Evolutionary conservation across 257 asterid genomes (phyloP).

Genomic region (Solanum tarijense): DNA sequence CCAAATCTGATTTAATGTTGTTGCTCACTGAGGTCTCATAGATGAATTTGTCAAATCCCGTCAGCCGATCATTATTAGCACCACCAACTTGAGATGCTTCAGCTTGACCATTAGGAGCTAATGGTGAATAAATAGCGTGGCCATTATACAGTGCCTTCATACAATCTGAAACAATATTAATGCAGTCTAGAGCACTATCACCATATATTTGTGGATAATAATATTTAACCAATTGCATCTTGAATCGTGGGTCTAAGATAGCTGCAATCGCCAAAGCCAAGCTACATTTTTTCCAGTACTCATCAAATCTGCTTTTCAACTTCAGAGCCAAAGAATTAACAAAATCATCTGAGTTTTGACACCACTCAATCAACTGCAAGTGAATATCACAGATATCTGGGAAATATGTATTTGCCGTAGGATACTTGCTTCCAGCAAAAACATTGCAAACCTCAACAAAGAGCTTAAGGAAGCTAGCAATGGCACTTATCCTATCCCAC

Average conservation of each 20-base stretch:
- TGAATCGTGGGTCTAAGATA: conserved; percentile 77
- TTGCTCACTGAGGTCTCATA: conserved; percentile 52
- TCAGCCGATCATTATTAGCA: conserved; percentile 45
- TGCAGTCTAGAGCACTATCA: conserved; percentile 48
- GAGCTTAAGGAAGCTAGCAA: conserved; percentile 61
- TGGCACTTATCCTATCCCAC: conserved; percentile 69
- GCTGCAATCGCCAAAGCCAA: conserved; percentile 94
- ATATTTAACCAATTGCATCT: conserved; percentile 83
- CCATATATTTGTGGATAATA: conserved; percentile 83
- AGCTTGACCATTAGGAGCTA: conserved; percentile 43
- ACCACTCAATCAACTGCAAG: conserved; percentile 79
- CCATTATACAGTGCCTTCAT: conserved; percentile 83
- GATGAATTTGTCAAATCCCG: conserved; percentile 65
- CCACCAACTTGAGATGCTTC: conserved; percentile 38
- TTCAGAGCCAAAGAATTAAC: conserved; percentile 73
- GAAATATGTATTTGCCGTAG: conserved; percentile 71
- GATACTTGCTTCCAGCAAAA: conserved; percentile 53
- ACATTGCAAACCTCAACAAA: conserved; percentile 64
- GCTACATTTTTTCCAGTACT: conserved; percentile 97
- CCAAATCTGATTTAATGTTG: conserved; percentile 66
- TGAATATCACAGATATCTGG: conserved; percentile 86
- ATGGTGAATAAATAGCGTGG: conserved; percentile 59
- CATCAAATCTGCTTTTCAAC: conserved; percentile 74
- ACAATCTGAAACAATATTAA: conserved; percentile 68
- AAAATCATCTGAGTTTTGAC: conserved; percentile 78